Base-by-base conservation (phyloP, 2,329 filamentous ascomycete species). In the Alternaria postmessia region DNA sequence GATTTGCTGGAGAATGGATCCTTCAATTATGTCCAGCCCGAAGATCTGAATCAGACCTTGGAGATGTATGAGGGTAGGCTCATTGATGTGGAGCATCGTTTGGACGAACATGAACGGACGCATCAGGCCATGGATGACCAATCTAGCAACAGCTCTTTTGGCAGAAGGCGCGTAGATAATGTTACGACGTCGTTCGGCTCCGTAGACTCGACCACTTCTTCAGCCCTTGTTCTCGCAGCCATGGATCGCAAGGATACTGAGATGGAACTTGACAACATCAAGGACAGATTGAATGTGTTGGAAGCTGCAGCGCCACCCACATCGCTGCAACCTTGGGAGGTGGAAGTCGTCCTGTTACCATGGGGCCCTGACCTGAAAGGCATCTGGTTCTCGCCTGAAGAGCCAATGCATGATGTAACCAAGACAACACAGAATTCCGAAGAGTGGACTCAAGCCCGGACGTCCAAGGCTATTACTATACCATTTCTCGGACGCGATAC, bases 301-400 rank as follows among this genome's bases (percentile, higher is more conserved):
- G 88, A 91, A 74, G 83, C 84, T 6, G 80, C 75, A 5, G 73
- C 85, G 9, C 76, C 88, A 30, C 90, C 91, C n/a, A 88, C 89
- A 0, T 81, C 82, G 28, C 78, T 79, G 42, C 83, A 86, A 41
- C 89, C 91, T 0, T 93, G 91, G 89, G 86, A 91, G 65, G 81
- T 94, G 2, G 91, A 94, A 71, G 89, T 94, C 5, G 87, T 94
- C 1, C 87, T 93, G 58, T 75, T 94, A 7, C 91, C 91, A 1
- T 94, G 92, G 74, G 85, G 85, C 5, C 77, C 80, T 42, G 75
- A 82, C n/a, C 71, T 87, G 22, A 80, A 78, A 61, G 85, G 85
- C 2, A 80, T 87, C 22, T 87, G 85, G 85, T 84, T 81, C 54
- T 78, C 81, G 8, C 72, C 78, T 8, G 74, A 76, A 48, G 81